phyloP scores from a whole-genome alignment of 2,329 filamentous ascomycete species.

The Aphanoascus verrucosus region DNA sequence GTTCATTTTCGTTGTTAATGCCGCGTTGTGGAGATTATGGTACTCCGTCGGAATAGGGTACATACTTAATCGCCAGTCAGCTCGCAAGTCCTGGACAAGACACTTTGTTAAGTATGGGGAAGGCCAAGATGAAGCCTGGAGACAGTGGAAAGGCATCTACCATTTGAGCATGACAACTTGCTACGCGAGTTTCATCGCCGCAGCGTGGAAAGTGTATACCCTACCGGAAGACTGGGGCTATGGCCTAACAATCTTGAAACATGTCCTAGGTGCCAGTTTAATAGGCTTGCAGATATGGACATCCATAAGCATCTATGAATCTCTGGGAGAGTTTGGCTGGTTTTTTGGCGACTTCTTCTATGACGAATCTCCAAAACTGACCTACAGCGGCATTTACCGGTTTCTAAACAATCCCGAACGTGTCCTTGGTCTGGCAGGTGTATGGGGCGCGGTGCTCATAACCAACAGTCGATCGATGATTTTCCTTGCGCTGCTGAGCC shows the following conservation, averaged over 20 bases:
- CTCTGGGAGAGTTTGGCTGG: slow-evolving; percentile 95
- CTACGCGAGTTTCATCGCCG: slow-evolving; percentile 77
- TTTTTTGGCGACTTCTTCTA: slow-evolving; percentile 99
- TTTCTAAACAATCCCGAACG: slow-evolving; percentile 97
- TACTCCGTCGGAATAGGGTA: slow-evolving; percentile 79
- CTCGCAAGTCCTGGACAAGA: slow-evolving; percentile 85
- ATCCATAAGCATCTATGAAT: slow-evolving; percentile 83
- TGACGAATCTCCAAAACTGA: slow-evolving; percentile 75
- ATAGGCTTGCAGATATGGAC: slow-evolving; percentile 89
- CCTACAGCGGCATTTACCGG: slow-evolving; percentile 93
- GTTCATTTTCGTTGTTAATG: slow-evolving; percentile 68
- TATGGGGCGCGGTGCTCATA: slow-evolving; percentile 90
- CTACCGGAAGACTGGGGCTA: slow-evolving; percentile 79
- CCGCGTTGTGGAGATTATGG: slow-evolving; percentile 77
- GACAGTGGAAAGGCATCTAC: slow-evolving; percentile 94
- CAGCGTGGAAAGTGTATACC: slow-evolving; percentile 92
- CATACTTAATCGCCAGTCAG: slow-evolving; percentile 75
- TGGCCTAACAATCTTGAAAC: slow-evolving; percentile 73
- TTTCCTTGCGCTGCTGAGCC: slow-evolving; percentile 71
- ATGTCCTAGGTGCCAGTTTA: slow-evolving; percentile 70
- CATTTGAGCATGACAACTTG: slow-evolving; percentile 86
- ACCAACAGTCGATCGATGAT: slow-evolving; percentile 83
- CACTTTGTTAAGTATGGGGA: slow-evolving; percentile 98
- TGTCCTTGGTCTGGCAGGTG: slow-evolving; percentile 82
- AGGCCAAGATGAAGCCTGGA: slow-evolving; percentile 81